Base-by-base conservation (phyloP, 805 yeast genomes). In the Pichia nakasei region DNA sequence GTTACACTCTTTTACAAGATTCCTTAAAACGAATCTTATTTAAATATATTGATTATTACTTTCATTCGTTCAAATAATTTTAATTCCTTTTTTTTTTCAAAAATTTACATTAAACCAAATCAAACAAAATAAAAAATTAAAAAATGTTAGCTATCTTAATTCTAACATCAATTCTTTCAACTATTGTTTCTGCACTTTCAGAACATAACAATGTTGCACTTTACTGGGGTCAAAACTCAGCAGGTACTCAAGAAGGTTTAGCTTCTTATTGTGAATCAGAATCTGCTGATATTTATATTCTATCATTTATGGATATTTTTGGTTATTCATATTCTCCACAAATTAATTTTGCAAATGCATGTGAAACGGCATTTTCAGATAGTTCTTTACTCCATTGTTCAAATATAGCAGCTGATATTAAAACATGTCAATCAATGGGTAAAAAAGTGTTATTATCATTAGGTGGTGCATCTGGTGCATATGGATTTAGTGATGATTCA, bases 201-300 rank as follows among this genome's bases (percentile, higher is more conserved):
- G 27, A 22, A 2, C 35, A 47, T 13, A 37, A 42, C 32, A 83
- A 85, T 51, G 76, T 86, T 33, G 96, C 82, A 20, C 70, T 84
- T 8, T 87, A 87, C 65, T 87, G 96, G 96, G 96, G 96, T 43
- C 95, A 87, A 64, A 75, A 76, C 54, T 78, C 91, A 15, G 80
- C 75, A n/a, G 85, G 85, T 8, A 68, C 47, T 31, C 79, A 76
- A 52, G 57, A 67, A 31, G 56, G 63, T 4, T 62, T 78, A 6
- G 63, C 70, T 2, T 63, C 69, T 39, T 85, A 85, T 67, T 87
- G 96, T 70, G 67, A 69, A 46, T 69, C 78, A 41, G 75, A 76
- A 44, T 72, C 77, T 39, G 87, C 85, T 22, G 95, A 85, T 53
- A 78, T 85, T 42, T 68, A 82, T 45, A 57, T 88, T 12, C 57